Base-by-base conservation (phyloP, 140 eudicot genomes). In the Senecio squalidus region DNA sequence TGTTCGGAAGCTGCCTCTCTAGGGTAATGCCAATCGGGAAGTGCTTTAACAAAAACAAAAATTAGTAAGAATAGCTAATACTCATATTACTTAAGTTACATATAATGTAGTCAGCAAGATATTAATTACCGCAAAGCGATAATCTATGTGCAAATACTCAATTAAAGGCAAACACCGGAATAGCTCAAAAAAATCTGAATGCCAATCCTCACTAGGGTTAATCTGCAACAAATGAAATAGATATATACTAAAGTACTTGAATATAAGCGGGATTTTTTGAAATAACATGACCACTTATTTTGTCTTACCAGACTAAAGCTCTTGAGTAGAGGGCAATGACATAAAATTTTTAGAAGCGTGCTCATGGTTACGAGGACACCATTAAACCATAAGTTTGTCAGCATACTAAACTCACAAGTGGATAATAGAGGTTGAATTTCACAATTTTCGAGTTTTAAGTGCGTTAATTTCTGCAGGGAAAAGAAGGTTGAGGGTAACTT, bases 301-400 rank as follows among this genome's bases (percentile, higher is more conserved):
- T n/a, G 14, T 52, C 62, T 34, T 57, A 57, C 63, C 49, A 57
- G 6, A 57, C 21, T 36, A 21, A 57, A n/a, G n/a, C n/a, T n/a
- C n/a, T n/a, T n/a, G n/a, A n/a, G n/a, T n/a, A n/a, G n/a, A n/a
- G n/a, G n/a, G 22, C 48, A 57, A 1, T 14, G 21, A 6, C 63
- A 17, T 56, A 56, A 6, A 3, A 34, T 18, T 31, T 5, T 18
- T 7, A 55, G 11, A n/a, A n/a, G n/a, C n/a, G n/a, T n/a, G n/a
- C n/a, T n/a, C n/a, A n/a, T n/a, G n/a, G n/a, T n/a, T n/a, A n/a
- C n/a, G n/a, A n/a, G n/a, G n/a, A 33, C 62, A 14, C 23, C 11
- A 14, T n/a, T n/a, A 22, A 36, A 36, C 33, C 49, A 9, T 36
- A 57, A 20, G 45, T 13, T 57, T 57, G 14, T 36, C 5, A 55